These are phyloP conservation scores for Ganoderma boninense DNA, from an alignment of 1,284 basidiomycete species.

Conservation along the genomic window DNA sequence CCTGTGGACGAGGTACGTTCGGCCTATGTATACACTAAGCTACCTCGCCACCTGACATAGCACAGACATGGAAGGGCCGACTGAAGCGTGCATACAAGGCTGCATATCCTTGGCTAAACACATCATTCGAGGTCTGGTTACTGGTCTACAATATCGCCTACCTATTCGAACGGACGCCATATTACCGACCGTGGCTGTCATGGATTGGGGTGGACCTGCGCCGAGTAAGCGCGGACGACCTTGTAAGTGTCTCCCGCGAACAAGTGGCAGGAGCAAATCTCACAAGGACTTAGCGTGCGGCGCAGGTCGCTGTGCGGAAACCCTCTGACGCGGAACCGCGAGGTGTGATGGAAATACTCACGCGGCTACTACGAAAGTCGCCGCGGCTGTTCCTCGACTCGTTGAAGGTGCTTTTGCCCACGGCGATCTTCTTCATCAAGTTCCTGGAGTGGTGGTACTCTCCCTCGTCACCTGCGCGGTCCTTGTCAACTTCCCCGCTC, in stretches of 20 bases:
- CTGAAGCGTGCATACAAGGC: slow-evolving; percentile 70
- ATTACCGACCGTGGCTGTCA: slow-evolving; percentile 92
- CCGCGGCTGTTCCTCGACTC: slow-evolving; percentile 78
- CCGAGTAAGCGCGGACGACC: slow-evolving; percentile 79
- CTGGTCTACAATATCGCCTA: slow-evolving; percentile 90
- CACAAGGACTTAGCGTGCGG: slow-evolving; percentile 40
- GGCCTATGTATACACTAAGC: not conserved
- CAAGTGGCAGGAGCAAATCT: slow-evolving; percentile 3
- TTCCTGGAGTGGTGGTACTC: slow-evolving; percentile 99
- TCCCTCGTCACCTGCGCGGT: slow-evolving; percentile 86
- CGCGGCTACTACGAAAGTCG: slow-evolving; percentile 56
- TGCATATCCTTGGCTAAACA: slow-evolving; percentile 86
- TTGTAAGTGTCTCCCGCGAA: slow-evolving; percentile 53
- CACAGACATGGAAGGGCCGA: slow-evolving; percentile 54
- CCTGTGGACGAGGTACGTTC: slow-evolving; percentile 58
- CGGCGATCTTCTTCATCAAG: slow-evolving; percentile 96
- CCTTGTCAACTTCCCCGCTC: slow-evolving; percentile 64
- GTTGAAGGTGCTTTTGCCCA: slow-evolving; percentile 85
- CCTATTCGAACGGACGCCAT: slow-evolving; percentile 87
- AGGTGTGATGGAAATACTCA: slow-evolving; percentile 52
- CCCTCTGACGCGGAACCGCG: slow-evolving; percentile 40
- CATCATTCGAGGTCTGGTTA: slow-evolving; percentile 82
- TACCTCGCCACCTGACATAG: slow-evolving; percentile 6
- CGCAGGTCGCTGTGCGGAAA: slow-evolving; percentile 28
- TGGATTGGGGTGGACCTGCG: slow-evolving; percentile 88